These are phyloP conservation scores for Fonsecaea erecta DNA, from an alignment of 2,329 filamentous ascomycete species.

Conservation along the genomic window DNA sequence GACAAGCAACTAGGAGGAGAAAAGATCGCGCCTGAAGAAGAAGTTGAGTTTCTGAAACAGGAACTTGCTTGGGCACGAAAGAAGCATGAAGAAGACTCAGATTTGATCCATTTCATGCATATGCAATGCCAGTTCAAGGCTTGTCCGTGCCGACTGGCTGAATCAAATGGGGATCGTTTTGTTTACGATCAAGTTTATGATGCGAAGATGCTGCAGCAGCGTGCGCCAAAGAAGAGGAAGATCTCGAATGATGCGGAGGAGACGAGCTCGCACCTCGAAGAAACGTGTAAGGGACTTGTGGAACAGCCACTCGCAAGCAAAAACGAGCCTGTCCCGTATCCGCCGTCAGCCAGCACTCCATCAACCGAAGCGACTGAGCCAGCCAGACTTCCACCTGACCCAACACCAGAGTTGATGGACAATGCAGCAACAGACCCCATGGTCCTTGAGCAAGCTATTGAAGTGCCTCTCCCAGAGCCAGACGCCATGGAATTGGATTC, in stretches of 20 bases:
- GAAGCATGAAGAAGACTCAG: constrained; percentile 54
- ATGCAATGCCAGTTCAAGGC: constrained; percentile 56
- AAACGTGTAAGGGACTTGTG: not conserved
- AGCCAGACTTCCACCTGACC: constrained; percentile 22
- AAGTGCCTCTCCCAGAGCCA: constrained; percentile 34
- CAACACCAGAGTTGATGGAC: constrained; percentile 8
- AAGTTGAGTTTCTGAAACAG: constrained; percentile 52
- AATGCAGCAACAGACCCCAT: constrained; percentile 15
- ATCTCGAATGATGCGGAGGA: constrained; percentile 12
- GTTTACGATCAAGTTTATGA: constrained; percentile 48
- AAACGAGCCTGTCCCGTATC: constrained; percentile 1
- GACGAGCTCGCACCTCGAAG: not conserved
- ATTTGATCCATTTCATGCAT: constrained; percentile 58
- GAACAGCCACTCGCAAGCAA: not conserved
- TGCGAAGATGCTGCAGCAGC: constrained; percentile 26
- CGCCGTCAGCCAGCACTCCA: not conserved
- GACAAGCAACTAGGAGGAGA: constrained; percentile 38
- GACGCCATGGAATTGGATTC: constrained; percentile 30
- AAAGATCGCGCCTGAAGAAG: constrained; percentile 42
- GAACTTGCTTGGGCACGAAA: constrained; percentile 59
- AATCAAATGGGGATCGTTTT: constrained; percentile 47
- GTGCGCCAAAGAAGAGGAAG: constrained; percentile 31
- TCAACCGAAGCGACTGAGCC: not conserved
- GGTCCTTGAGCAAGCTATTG: constrained; percentile 30
- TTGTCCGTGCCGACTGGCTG: constrained; percentile 54